These are phyloP conservation scores for Aphanomyces euteiches DNA, from an alignment of 352 stramenopile species.

Conservation along the genomic window DNA sequence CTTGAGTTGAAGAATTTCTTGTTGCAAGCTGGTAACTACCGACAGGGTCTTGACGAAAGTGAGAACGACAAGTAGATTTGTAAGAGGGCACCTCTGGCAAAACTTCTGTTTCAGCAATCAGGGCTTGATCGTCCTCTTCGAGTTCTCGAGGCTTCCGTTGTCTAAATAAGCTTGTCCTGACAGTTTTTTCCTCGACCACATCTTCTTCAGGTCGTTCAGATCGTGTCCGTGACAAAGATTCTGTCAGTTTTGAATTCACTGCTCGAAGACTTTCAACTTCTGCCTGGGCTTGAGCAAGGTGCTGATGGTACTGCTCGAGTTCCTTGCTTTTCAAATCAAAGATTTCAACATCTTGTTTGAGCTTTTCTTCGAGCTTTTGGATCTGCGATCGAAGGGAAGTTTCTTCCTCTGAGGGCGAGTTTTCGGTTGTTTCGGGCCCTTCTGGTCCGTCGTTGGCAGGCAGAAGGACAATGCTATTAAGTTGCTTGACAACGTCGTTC, in stretches of 20 bases:
- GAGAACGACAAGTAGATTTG: not conserved
- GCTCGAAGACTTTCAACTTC: conserved; percentile 74
- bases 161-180: too few relatives aligned
- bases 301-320: conserved; percentile 56
- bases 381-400: conserved; percentile 46
- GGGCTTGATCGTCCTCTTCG: conserved; percentile 57
- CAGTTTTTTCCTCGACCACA: too few relatives aligned
- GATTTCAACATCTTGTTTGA: conserved; percentile 74
- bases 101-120: conserved; percentile 41
- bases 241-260: conserved; percentile 50
- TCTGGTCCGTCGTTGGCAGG: conserved; percentile 29
- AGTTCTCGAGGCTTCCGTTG: conserved; percentile 20
- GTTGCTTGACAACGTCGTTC: conserved; percentile 73
- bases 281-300: conserved; percentile 55
- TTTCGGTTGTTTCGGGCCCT: conserved; percentile 5
- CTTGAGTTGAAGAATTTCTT: conserved; percentile 1
- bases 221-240: not conserved
- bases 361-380: conserved; percentile 56
- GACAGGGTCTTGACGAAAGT: not conserved
- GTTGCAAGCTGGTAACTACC: conserved; percentile 1
- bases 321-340: conserved; percentile 82
- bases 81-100: not conserved
- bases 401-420: conserved; percentile 29
- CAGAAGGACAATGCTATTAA: conserved; percentile 42
- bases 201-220: too few relatives aligned